phyloP scores from a whole-genome alignment of 176 grass and related monocot genomes.

The Echinochloa phyllopogon region DNA sequence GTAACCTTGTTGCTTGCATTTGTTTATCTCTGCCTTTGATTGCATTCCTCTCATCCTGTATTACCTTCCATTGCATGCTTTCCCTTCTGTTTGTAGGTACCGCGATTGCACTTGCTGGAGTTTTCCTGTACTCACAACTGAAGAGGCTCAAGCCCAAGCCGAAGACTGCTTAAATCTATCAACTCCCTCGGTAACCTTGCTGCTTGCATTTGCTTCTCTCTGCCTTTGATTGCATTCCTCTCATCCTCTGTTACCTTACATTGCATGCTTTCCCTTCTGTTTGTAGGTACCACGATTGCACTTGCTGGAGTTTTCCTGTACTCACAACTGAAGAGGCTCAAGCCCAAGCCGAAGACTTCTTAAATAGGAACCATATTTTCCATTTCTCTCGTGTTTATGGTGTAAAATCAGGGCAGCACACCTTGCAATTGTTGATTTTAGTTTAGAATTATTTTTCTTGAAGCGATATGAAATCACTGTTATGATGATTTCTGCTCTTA shows the following conservation, averaged over 20 bases:
- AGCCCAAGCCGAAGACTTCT: conserved; percentile 81
- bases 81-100: conserved; percentile 54
- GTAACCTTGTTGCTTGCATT: conserved; percentile 32
- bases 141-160: conserved; percentile 93
- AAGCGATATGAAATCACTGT: neutral
- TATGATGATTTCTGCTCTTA: neutral
- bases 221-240: neutral
- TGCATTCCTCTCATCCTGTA: neutral
- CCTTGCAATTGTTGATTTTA: neutral
- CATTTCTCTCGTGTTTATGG: neutral
- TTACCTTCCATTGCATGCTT: neutral
- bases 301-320: conserved; percentile 88
- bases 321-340: conserved; percentile 87
- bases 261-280: neutral
- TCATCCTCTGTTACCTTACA: neutral
- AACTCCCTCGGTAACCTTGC: conserved; percentile 72
- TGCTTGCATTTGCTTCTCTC: neutral
- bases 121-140: conserved; percentile 95
- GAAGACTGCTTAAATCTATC: conserved; percentile 57
- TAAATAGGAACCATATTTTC: neutral
- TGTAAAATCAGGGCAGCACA: neutral
- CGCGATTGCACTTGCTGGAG: conserved; percentile 62
- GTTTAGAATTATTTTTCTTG: neutral
- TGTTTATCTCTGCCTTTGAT: neutral
- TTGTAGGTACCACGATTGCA: conserved; percentile 70